These are phyloP conservation scores for Colletotrichum eleusines DNA, from an alignment of 2,329 filamentous ascomycete genomes.

Conservation along the genomic window DNA sequence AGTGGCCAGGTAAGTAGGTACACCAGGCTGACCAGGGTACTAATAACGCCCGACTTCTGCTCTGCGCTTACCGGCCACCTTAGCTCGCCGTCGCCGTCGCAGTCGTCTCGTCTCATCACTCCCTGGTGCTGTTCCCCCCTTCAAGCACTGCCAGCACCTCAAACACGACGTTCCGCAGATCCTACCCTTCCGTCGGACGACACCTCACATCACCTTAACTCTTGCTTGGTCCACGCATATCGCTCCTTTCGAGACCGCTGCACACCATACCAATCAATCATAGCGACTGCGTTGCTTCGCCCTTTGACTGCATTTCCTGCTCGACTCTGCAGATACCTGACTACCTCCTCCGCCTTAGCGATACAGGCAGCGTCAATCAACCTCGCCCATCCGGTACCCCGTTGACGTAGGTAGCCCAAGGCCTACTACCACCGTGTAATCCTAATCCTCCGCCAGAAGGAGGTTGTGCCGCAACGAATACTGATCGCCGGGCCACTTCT, in stretches of 20 bases:
- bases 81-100: slow-evolving; percentile 18
- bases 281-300: slow-evolving; percentile 40
- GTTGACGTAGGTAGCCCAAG: slow-evolving; percentile 40
- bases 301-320: slow-evolving; percentile 13
- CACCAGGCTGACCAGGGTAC: too few species aligned
- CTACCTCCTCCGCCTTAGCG: not conserved
- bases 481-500: slow-evolving; percentile 41
- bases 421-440: slow-evolving; percentile 39
- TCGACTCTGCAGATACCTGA: not conserved
- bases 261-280: slow-evolving; percentile 37
- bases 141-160: slow-evolving; percentile 38
- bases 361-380: not conserved
- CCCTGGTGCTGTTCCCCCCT: slow-evolving; percentile 27
- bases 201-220: slow-evolving; percentile 28
- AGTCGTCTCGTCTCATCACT: slow-evolving; percentile 27
- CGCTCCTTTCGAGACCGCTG: slow-evolving; percentile 20
- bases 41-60: not conserved
- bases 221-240: too few species aligned
- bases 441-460: slow-evolving; percentile 45
- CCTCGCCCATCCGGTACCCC: slow-evolving; percentile 11
- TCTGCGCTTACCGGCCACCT: slow-evolving; percentile 6
- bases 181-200: slow-evolving; percentile 33
- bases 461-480: slow-evolving; percentile 47
- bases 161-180: slow-evolving; percentile 42
- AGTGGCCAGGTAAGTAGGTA: not conserved